Evolutionary conservation across 164 flowering plant genomes (phyloP).

Genomic region (Hamamelis virginiana): DNA sequence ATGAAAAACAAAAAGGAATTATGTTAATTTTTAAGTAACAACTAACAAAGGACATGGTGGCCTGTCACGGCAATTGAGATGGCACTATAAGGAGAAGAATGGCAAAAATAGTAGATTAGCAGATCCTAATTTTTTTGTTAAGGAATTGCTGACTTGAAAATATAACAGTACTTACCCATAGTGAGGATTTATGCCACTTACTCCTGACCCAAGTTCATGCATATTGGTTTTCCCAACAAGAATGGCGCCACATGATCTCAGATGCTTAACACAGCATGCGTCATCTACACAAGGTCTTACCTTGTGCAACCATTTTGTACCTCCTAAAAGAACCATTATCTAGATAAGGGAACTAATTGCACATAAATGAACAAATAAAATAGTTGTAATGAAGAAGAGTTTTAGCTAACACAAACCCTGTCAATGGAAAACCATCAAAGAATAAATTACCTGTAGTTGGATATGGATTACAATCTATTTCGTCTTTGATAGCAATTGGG

Average conservation of each 20-base stretch:
- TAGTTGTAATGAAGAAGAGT: neutral
- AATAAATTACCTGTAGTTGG: constrained; percentile 79
- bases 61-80: too few species aligned
- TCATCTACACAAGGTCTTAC: constrained; percentile 63
- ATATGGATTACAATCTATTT: constrained; percentile 89
- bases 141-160: neutral
- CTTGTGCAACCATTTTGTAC: constrained; percentile 89
- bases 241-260: constrained; percentile 82
- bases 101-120: neutral
- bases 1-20: neutral
- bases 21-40: neutral
- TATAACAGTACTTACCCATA: constrained; percentile 63
- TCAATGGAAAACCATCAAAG: neutral
- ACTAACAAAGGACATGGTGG: too few species aligned
- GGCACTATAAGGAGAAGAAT: neutral
- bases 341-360: neutral
- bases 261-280: constrained; percentile 70
- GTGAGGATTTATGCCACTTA: constrained; percentile 95
- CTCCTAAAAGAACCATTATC: constrained; percentile 47
- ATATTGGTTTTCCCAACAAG: constrained; percentile 93
- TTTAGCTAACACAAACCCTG: neutral
- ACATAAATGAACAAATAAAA: neutral
- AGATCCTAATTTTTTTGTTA: neutral
- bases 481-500: constrained; percentile 87
- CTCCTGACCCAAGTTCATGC: constrained; percentile 97